Percentiles rank a stretch among this genome's conserved stretches.
These are phyloP conservation scores for Plantago elongata DNA, from an alignment of 257 asterid species.

Conservation along the genomic window DNA sequence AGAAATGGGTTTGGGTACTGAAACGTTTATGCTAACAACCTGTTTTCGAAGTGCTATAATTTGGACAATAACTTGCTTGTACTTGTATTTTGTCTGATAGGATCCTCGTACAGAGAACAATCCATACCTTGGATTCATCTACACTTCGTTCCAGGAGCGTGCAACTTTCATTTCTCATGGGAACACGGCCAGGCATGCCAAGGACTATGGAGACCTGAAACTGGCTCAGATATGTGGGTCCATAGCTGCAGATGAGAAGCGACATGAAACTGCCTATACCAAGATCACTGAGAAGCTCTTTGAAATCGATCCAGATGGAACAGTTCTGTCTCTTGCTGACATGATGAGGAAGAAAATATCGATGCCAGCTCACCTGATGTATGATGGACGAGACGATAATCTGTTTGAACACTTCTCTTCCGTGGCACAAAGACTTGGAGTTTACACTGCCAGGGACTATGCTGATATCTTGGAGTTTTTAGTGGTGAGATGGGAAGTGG, in stretches of 20 bases:
- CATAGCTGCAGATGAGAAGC: slow-evolving; percentile 76
- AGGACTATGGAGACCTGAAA: slow-evolving; percentile 62
- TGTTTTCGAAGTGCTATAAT: too few relatives aligned
- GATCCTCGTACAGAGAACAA: slow-evolving; percentile 83
- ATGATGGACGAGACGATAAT: slow-evolving; percentile 55
- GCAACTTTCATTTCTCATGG: slow-evolving; percentile 80
- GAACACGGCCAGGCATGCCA: slow-evolving; percentile 76
- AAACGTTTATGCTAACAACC: too few relatives aligned
- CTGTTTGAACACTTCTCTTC: slow-evolving; percentile 65
- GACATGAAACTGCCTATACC: slow-evolving; percentile 76
- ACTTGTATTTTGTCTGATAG: slow-evolving; percentile 23
- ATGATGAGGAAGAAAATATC: slow-evolving; percentile 79
- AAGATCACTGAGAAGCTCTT: slow-evolving; percentile 71
- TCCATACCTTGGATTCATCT: slow-evolving; percentile 76
- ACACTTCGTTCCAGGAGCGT: slow-evolving; percentile 76
- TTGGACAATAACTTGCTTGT: too few relatives aligned
- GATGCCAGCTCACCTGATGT: slow-evolving; percentile 79
- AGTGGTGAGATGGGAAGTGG: slow-evolving; percentile 63
- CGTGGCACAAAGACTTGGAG: slow-evolving; percentile 65
- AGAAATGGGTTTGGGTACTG: too few relatives aligned
- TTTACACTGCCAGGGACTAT: slow-evolving; percentile 67
- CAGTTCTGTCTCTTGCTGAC: slow-evolving; percentile 51
- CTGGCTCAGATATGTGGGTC: slow-evolving; percentile 73
- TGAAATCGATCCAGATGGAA: slow-evolving; percentile 65
- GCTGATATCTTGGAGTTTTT: slow-evolving; percentile 64